These are phyloP conservation scores for Cladosporium sp. DNA, from an alignment of 2,329 filamentous ascomycete genomes.

Conservation along the genomic window DNA sequence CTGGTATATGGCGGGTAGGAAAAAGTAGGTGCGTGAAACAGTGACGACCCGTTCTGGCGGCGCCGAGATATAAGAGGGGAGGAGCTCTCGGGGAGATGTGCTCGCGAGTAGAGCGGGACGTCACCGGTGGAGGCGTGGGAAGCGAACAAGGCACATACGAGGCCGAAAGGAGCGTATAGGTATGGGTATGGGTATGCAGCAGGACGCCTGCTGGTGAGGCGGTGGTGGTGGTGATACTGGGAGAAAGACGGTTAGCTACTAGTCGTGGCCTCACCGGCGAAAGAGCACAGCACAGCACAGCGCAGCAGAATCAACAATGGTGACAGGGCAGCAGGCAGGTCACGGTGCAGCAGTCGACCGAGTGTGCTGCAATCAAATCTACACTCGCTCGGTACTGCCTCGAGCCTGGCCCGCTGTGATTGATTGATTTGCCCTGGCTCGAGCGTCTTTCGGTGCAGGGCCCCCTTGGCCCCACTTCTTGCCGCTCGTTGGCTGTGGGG, in stretches of 20 bases:
- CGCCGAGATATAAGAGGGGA: background rate
- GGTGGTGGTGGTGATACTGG: background rate
- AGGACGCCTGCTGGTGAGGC: background rate
- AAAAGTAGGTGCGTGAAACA: conserved; percentile 3
- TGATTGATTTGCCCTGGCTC: background rate
- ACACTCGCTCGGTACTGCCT: background rate
- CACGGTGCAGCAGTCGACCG: conserved; percentile 2
- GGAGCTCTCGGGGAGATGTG: background rate
- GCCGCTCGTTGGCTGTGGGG: background rate
- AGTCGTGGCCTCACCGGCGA: background rate
- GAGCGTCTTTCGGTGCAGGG: background rate
- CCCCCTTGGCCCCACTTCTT: background rate
- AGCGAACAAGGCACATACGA: background rate
- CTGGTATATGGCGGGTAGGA: background rate
- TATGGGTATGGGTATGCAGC: background rate
- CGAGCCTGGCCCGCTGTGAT: background rate
- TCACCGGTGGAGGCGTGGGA: conserved; percentile 15
- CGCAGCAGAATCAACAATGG: background rate
- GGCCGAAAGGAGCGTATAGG: background rate
- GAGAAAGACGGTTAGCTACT: background rate
- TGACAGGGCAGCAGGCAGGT: background rate
- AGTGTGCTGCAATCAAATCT: conserved; percentile 1
- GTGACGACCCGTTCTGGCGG: conserved; percentile 1
- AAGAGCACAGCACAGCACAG: background rate
- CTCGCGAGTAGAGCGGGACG: background rate